Conservation (phyloP, 345 rosid genomes). For the Litchi chinensis region DNA sequence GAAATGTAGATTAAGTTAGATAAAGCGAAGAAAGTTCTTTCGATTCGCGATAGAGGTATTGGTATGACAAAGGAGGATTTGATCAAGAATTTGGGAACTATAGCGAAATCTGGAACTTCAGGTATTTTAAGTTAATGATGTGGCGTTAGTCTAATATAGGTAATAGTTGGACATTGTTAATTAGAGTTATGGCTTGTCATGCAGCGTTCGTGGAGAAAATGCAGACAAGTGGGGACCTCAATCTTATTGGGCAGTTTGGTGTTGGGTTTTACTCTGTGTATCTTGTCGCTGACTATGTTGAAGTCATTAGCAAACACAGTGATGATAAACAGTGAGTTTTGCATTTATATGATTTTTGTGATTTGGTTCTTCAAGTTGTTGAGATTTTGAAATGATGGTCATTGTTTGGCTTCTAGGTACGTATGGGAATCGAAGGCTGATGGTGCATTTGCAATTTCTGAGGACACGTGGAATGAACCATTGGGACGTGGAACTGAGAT, state of each 20-base stretch:
- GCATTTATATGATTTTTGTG: neutral
- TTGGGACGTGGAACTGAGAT: constrained; percentile 98
- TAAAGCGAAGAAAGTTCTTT: constrained; percentile 78
- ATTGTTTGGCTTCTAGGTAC: constrained; percentile 46
- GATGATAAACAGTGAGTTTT: constrained; percentile 85
- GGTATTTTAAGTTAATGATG: constrained; percentile 41
- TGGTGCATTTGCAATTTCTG: constrained; percentile 96
- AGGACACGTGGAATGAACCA: constrained; percentile 98
- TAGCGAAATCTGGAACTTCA: constrained; percentile 99
- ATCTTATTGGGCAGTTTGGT: constrained; percentile 98
- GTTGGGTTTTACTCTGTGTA: constrained; percentile 99
- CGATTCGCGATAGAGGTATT: constrained; percentile 93
- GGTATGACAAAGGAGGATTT: constrained; percentile 99
- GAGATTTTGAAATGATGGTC: constrained; percentile 17
- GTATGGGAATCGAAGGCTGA: constrained; percentile 99
- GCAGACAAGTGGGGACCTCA: constrained; percentile 94
- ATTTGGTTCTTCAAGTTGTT: constrained; percentile 8
- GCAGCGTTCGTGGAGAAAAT: constrained; percentile 97
- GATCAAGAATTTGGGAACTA: constrained; percentile 96
- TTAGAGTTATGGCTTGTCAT: constrained; percentile 12
- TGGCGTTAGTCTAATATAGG: neutral
- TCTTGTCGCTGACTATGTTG: constrained; percentile 96
- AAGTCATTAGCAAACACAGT: constrained; percentile 94
- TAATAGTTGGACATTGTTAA: neutral
- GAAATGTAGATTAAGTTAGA: constrained; percentile 82